Base-by-base conservation (phyloP, 495 filamentous ascomycete genomes). In the Talaromyces thailandensis region DNA sequence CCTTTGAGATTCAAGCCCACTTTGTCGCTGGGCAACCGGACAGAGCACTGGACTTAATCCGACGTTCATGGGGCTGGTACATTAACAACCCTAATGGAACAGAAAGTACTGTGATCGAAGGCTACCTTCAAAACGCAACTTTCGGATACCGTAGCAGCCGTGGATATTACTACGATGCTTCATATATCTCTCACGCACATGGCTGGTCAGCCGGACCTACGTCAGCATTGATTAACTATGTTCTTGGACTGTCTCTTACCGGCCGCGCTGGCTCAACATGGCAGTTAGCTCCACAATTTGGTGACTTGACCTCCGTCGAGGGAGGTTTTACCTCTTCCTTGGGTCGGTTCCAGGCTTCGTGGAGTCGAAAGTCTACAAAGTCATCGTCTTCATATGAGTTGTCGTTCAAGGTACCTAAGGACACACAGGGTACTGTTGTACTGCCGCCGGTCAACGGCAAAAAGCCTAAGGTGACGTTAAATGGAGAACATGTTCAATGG, bases 171-270 rank as follows among this genome's bases (percentile, higher is more conserved):
- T 69, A 73, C 58, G 73, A 77, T 43, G 51, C 69, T 9, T 74
- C 74, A 2, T 76, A 77, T 62, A 68, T 76, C 18, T 76, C 73
- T 4, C 84, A 87, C 62, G 79, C 85, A 0, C 86, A 87, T 64
- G 85, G 84, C 0, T 88, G 84, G 85, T 75, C 80, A 0, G 75
- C 80, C 4, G 82, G 84, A 9, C 85, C 85, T 4, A 87, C 84
- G 7, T 77, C 76, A 8, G 76, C 79, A 9, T 69, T 88, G 31
- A 81, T 74, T 2, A 72, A 78, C 35, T 79, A 80, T 58, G 71
- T 86, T 8, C 71, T 84, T 7, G 86, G 85, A 5, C 75, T 88
- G 31, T 70, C 76, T 52, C 63, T 86, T 4, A 69, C 74, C 16
- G 73, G 68, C 5, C 81, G 77, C 0, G 66, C 76, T 0, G 85